Percentiles rank a stretch among this genome's conserved stretches.
Evolutionary conservation across 2,329 filamentous ascomycete species (phyloP).

Genomic region (Venturia carpophila): DNA sequence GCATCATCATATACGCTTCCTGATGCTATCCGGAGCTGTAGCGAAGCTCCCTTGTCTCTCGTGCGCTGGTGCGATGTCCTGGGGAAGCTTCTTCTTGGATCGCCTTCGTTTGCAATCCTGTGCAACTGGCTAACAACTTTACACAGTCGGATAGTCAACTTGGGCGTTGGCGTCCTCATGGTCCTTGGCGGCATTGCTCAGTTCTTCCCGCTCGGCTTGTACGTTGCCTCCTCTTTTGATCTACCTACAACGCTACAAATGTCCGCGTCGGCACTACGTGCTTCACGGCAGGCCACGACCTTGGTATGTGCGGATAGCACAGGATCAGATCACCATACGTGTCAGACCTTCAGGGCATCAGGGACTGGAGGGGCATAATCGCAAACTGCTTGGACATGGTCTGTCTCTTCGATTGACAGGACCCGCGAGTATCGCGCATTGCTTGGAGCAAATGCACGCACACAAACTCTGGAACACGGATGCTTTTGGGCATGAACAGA

Average conservation of each 20-base stretch:
- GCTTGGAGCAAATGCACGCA: neutral
- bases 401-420: neutral
- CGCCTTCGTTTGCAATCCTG: neutral
- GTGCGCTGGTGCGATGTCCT: no score
- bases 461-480: neutral
- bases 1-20: neutral
- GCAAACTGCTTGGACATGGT: neutral
- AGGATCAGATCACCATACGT: neutral
- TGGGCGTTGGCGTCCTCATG: slow-evolving; percentile 80
- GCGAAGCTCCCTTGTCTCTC: neutral
- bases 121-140: neutral
- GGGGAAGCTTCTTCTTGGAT: neutral
- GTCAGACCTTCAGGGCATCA: neutral
- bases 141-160: slow-evolving; percentile 82
- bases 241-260: neutral
- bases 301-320: neutral
- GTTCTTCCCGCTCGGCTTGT: slow-evolving; percentile 49
- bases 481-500: neutral
- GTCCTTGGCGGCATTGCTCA: slow-evolving; percentile 72
- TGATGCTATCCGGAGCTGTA: neutral
- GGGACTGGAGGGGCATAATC: neutral
- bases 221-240: slow-evolving; percentile 22
- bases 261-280: neutral
- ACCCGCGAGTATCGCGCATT: neutral
- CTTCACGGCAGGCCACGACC: neutral